Evolutionary conservation across 495 filamentous ascomycete species (phyloP).

Genomic region (Immersiella caudata): DNA sequence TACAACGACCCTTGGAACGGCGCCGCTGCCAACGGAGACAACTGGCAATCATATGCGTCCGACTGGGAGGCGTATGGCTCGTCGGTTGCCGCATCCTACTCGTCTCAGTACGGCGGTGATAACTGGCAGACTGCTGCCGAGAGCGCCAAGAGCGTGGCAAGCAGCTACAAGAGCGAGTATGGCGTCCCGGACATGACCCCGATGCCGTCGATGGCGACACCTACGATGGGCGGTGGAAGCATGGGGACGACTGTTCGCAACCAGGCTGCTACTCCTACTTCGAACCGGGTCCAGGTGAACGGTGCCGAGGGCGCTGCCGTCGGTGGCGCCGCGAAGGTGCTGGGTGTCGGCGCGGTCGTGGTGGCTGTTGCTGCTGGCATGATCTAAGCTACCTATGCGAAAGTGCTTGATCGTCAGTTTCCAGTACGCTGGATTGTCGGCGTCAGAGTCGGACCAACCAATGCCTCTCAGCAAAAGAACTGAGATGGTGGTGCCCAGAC

Average conservation of each 20-base stretch:
- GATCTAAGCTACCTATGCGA: slow-evolving; percentile 2
- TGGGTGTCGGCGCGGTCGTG: slow-evolving; percentile 13
- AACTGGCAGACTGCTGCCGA: slow-evolving; percentile 16
- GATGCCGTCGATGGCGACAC: background rate
- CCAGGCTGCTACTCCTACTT: background rate
- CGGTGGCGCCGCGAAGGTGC: slow-evolving; percentile 3
- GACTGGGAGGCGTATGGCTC: slow-evolving; percentile 3
- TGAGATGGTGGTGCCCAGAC: background rate
- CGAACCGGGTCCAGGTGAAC: slow-evolving; percentile 25
- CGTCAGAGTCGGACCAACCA: too few species aligned
- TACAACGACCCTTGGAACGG: background rate
- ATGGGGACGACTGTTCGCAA: background rate
- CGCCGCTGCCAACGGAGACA: background rate
- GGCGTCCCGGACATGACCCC: background rate
- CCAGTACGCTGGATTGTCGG: background rate
- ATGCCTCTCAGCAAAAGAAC: background rate
- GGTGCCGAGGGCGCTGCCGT: slow-evolving; percentile 4
- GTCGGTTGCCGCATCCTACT: slow-evolving; percentile 7
- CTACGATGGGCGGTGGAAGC: background rate
- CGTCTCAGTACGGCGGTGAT: background rate
- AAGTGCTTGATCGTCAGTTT: background rate
- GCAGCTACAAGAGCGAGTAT: slow-evolving; percentile 15
- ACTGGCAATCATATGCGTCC: background rate
- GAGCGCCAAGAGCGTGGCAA: slow-evolving; percentile 15
- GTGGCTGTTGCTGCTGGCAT: slow-evolving; percentile 18